These are phyloP conservation scores for Coemansia sp. DNA, from an alignment of 192 early-diverging fungal species.

Conservation along the genomic window DNA sequence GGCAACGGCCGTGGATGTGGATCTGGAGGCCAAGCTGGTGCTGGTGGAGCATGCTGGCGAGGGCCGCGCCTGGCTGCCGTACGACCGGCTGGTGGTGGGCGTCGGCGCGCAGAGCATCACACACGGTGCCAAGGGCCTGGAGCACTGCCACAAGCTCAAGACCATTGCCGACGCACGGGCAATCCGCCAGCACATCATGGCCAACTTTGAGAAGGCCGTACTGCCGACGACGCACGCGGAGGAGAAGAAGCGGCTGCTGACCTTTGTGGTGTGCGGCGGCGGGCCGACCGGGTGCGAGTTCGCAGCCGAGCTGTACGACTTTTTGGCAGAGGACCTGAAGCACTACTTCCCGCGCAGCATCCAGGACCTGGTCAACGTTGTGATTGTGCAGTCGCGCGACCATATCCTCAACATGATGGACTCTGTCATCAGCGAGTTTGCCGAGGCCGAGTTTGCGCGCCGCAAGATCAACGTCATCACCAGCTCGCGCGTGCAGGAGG, in stretches of 20 bases:
- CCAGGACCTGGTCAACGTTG: constrained; percentile 67
- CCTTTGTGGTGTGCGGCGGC: constrained; percentile 85
- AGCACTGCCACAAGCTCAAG: constrained; percentile 80
- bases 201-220: constrained; percentile 76
- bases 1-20: constrained; percentile 80
- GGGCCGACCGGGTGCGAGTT: constrained; percentile 84
- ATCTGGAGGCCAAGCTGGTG: constrained; percentile 74
- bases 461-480: constrained; percentile 76
- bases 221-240: constrained; percentile 64
- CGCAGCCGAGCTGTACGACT: constrained; percentile 75
- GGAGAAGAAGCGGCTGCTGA: constrained; percentile 66
- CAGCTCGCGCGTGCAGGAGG: constrained; percentile 59
- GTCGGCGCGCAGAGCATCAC: constrained; percentile 82
- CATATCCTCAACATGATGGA: constrained; percentile 75
- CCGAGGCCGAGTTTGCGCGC: constrained; percentile 69
- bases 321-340: constrained; percentile 77
- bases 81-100: constrained; percentile 80
- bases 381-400: constrained; percentile 80
- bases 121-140: constrained; percentile 78
- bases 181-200: constrained; percentile 76
- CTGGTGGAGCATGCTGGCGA: constrained; percentile 66
- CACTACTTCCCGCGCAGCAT: constrained; percentile 71
- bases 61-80: constrained; percentile 62
- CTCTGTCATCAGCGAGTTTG: constrained; percentile 75
- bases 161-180: constrained; percentile 77